Evolutionary conservation across 2,329 filamentous ascomycete genomes (phyloP), one percentile per base, ranked within the genome.

Genomic region (Hypomyces perniciosus): DNA sequence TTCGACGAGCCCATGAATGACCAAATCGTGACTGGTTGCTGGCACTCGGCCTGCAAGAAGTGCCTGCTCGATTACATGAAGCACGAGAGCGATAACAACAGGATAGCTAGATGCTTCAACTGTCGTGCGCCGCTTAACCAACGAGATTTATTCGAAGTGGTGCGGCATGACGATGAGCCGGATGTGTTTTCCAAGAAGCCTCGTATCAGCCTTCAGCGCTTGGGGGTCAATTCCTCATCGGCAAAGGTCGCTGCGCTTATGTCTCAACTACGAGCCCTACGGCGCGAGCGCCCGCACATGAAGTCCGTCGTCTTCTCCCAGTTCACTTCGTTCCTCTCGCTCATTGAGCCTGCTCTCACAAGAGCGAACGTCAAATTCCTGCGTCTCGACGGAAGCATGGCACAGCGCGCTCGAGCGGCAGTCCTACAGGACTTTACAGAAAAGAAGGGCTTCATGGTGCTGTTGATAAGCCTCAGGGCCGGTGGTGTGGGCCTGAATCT

Each of bases 291-390:
- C n/a, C 80, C 84, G 0, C 75, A 68, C 5, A 86, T 85, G 44
- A 97, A 96, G 69, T 90, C 88, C 1, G 91, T 97, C 26, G 85
- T 99, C 31, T 99, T 99, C 71, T 93, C 88, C 51, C 93, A 99
- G 68, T 99, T 99, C 68, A 99, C 93, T 0, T 95, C 91, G 0
- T 99, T 97, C 67, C 81, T 99, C 59, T 85, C 90, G 56, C 81
- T 99, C 9, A 95, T 99, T 56, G 86, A 90, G 57, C 88, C 90
- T 0, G 88, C 90, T 0, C 79, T 99, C 4, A 66, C 73, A 1
- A 79, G 82, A 39, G 82, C 84, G 10, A 84, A 86, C 37, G 88
- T 99, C 62, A 76, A 78, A 0, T 88, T 85, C 63, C 75, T 97
- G n/a, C 88, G 93, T 5, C 85, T 99, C 38, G 93, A 99, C 65